Conservation (phyloP, 805 yeast genomes). For the Ogataea naganishii region DNA sequence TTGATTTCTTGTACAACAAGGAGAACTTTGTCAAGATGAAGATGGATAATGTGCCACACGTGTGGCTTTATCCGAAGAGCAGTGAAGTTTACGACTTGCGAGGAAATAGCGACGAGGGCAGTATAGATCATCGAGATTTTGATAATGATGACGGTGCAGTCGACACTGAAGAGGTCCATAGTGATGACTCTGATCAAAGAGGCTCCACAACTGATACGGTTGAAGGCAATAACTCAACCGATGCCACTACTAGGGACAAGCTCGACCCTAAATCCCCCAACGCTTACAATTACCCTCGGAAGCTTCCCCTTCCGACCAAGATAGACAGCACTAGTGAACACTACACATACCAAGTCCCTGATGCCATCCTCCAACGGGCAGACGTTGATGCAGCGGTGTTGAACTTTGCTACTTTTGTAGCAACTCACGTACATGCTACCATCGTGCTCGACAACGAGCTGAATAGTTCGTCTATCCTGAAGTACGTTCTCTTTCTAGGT, state of each 20-base stretch:
- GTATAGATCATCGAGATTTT: no score
- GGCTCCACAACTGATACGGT: no score
- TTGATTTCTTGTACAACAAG: constrained; percentile 41
- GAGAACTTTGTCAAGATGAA: constrained; percentile 30
- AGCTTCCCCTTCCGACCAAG: constrained; percentile 8
- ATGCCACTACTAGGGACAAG: no score
- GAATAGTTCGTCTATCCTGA: no score
- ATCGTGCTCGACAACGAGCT: constrained; percentile 34
- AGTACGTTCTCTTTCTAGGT: constrained; percentile 39
- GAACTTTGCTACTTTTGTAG: constrained; percentile 46
- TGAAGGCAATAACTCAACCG: no score
- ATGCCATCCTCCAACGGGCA: constrained; percentile 8
- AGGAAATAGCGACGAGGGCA: no score
- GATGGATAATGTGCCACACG: constrained; percentile 49
- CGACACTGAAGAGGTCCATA: no score
- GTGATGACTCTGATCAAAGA: no score
- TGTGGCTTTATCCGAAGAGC: constrained; percentile 50
- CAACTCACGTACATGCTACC: constrained; percentile 33
- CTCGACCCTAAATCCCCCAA: no score
- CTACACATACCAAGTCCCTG: constrained; percentile 13
- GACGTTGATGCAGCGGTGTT: constrained; percentile 28
- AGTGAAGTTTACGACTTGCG: constrained; percentile 9
- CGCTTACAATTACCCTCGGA: no score
- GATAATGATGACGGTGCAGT: constrained; percentile 18
- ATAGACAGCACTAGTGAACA: constrained; percentile 16